phyloP scores from a whole-genome alignment of 2,329 filamentous ascomycete genomes.

The Domatiomyces catenatus region DNA sequence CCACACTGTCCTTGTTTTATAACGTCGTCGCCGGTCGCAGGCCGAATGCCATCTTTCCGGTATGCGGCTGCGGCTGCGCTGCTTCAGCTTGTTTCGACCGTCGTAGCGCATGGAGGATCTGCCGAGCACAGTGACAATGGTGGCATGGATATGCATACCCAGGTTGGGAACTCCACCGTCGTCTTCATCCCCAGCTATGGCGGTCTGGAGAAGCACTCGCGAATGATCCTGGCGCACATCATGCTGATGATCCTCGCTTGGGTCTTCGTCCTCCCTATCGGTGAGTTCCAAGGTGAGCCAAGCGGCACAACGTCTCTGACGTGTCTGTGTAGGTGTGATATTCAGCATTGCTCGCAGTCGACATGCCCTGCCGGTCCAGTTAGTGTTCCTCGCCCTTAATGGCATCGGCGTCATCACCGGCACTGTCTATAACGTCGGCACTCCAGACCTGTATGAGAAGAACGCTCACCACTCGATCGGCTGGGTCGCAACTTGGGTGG shows the following conservation, averaged over 20 bases:
- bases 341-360: constrained; percentile 68
- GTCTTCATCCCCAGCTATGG: constrained; percentile 30
- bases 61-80: constrained; percentile 12
- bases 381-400: constrained; percentile 51
- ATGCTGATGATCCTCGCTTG: constrained; percentile 54
- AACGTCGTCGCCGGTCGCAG: neutral
- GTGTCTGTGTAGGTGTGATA: constrained; percentile 51
- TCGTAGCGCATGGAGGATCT: constrained; percentile 10
- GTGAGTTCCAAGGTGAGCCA: constrained; percentile 34
- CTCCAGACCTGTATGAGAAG: constrained; percentile 71
- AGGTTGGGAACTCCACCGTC: constrained; percentile 6
- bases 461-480: constrained; percentile 82
- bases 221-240: constrained; percentile 52
- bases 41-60: constrained; percentile 11
- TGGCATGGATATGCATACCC: constrained; percentile 9
- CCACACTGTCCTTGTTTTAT: neutral
- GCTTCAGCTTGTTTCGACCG: constrained; percentile 10
- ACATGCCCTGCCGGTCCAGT: constrained; percentile 53
- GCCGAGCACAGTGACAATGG: constrained; percentile 4
- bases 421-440: constrained; percentile 61
- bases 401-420: constrained; percentile 48
- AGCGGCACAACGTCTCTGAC: constrained; percentile 6
- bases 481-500: constrained; percentile 64
- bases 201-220: constrained; percentile 21
- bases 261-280: constrained; percentile 56